These are phyloP conservation scores for Fusarium foetens DNA, from an alignment of 2,329 filamentous ascomycete species.

Conservation along the genomic window DNA sequence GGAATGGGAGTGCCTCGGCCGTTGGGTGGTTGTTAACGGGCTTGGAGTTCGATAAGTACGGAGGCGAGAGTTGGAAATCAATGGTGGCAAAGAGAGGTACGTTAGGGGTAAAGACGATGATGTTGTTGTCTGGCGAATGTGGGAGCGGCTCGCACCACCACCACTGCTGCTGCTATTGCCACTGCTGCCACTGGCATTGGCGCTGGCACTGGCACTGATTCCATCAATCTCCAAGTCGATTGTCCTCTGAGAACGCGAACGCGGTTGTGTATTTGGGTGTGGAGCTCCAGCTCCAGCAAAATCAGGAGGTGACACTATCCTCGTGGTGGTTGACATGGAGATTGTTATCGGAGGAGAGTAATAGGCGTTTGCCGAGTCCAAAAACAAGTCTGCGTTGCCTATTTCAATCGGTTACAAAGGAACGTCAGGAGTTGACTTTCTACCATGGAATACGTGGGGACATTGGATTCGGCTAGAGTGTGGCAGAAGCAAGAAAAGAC, in stretches of 20 bases:
- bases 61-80: slow-evolving; percentile 12
- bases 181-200: not conserved
- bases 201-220: not conserved
- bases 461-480: slow-evolving; percentile 5
- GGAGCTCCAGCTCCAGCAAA: slow-evolving; percentile 20
- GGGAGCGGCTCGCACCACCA: slow-evolving; percentile 26
- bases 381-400: slow-evolving; percentile 40
- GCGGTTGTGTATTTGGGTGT: slow-evolving; percentile 4
- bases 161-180: not conserved
- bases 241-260: slow-evolving; percentile 26
- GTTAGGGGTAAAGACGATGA: slow-evolving; percentile 7
- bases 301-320: slow-evolving; percentile 31
- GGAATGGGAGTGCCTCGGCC: slow-evolving; percentile 5
- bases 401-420: slow-evolving; percentile 33
- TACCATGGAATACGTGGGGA: slow-evolving; percentile 15
- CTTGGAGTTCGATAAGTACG: slow-evolving; percentile 10
- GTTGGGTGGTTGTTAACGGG: slow-evolving; percentile 34
- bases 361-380: slow-evolving; percentile 25
- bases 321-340: slow-evolving; percentile 41
- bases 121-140: slow-evolving; percentile 29
- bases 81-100: slow-evolving; percentile 35
- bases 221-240: slow-evolving; percentile 22
- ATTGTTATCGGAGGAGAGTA: slow-evolving; percentile 36
- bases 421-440: slow-evolving; percentile 38
- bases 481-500: not conserved